Percentiles rank a stretch among this genome's conserved stretches.
Evolutionary conservation across 2,329 filamentous ascomycete genomes (phyloP).

Genomic region (Alternaria arborescens): DNA sequence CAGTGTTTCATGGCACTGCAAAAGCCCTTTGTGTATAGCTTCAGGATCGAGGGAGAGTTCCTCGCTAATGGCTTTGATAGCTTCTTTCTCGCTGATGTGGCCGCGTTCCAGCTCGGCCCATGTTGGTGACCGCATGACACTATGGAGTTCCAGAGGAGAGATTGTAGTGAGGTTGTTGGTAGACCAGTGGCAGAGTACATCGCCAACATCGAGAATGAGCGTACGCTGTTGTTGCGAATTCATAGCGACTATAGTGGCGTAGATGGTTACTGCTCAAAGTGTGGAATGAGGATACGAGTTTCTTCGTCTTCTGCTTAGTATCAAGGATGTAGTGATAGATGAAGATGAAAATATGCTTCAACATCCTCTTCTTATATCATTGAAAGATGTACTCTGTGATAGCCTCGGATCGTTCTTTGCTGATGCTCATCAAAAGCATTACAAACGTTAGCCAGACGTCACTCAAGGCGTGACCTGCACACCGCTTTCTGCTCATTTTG

Average conservation of each 20-base stretch:
- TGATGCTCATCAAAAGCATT: neutral
- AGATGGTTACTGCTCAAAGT: neutral
- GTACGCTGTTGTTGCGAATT: conserved; percentile 1
- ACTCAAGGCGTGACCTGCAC: neutral
- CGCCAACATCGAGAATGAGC: conserved; percentile 49
- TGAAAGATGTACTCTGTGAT: neutral
- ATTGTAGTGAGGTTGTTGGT: conserved; percentile 35
- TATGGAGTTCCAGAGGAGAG: conserved; percentile 23
- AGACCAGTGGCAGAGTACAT: conserved; percentile 49
- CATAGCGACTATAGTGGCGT: neutral
- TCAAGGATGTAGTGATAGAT: neutral
- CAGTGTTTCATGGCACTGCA: conserved; percentile 40
- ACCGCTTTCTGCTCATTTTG: neutral
- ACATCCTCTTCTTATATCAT: neutral
- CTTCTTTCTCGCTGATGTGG: conserved; percentile 31
- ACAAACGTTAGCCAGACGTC: neutral
- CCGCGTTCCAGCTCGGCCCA: conserved; percentile 44
- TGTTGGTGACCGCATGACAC: conserved; percentile 35
- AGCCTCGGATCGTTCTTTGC: neutral
- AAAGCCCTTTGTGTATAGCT: conserved; percentile 38
- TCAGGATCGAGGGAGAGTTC: conserved; percentile 32
- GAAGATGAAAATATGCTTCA: neutral
- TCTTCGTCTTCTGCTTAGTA: neutral
- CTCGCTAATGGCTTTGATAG: conserved; percentile 20
- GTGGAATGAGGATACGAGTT: neutral